Evolutionary conservation across 208 protist genomes (phyloP), one percentile per base, ranked within the genome.

Genomic region (Crithidia sp.): DNA sequence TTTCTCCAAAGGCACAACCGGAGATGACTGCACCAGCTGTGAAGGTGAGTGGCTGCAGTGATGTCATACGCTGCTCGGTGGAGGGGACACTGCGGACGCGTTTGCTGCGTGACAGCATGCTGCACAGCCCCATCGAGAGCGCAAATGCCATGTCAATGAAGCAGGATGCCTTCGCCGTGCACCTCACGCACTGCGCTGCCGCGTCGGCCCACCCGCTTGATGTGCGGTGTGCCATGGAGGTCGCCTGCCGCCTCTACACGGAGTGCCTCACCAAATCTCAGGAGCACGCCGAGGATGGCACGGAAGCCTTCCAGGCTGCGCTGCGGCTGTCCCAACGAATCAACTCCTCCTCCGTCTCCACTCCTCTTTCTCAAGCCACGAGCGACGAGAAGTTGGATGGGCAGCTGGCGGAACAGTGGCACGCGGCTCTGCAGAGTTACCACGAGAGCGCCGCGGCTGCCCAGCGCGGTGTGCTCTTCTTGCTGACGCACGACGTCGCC

Each of bases 241-340:
- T 85, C 14, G 45, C 64, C 17, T 17, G 40, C 10, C 14, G 36
- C 0, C 50, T 87, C 4, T 71, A 77, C 50, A 39, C 16, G 7
- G 0, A 17, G 7, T 36, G 74, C 36, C 28, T 87, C n/a, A 57
- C 55, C 13, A 62, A 75, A 6, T 79, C 83, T 0, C 72, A 87
- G 41, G 65, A 71, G 50, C 64, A 76, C 37, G 71, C 57, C 3
- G 76, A 79, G 37, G 74, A 82, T 19, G 83, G 83, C 58, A 77
- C 75, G 28, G 76, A 79, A 2, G 66, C 71, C 10, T 74, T 79
- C n/a, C 60, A 52, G 56, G 12, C 45, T 36, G 14, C 71, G 8
- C 17, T 65, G 7, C n/a, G 8, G n/a, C 54, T 67, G 4, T 17
- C 50, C 17, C 28, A 28, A 28, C 28, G 28, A 28, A 28, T 28